Evolutionary conservation across 208 protist genomes (phyloP).

Genomic region (Ichthyophonus hoferi): DNA sequence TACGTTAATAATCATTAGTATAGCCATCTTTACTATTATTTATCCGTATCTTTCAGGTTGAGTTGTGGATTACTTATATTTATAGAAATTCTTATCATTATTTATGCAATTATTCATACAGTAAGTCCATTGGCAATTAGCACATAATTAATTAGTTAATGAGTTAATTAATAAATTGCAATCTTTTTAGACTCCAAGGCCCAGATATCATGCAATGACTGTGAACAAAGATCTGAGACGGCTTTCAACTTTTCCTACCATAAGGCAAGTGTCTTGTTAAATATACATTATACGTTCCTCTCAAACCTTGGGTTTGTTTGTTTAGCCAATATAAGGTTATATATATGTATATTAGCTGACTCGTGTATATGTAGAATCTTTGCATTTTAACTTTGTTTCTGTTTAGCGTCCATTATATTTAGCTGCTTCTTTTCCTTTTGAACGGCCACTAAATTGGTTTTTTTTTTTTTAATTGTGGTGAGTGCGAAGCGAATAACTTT

Average conservation of each 20-base stretch:
- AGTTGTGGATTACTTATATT: neutral
- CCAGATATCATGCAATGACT: conserved; percentile 44
- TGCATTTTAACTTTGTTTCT: too few relatives aligned
- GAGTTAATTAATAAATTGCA: neutral
- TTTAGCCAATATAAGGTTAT: neutral
- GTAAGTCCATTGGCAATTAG: neutral
- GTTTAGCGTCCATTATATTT: too few relatives aligned
- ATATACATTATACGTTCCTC: too few relatives aligned
- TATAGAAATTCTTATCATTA: neutral
- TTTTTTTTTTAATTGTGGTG: too few relatives aligned
- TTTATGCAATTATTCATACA: too few relatives aligned
- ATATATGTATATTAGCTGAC: neutral
- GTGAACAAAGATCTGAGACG: neutral
- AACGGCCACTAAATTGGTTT: too few relatives aligned
- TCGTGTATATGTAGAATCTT: too few relatives aligned
- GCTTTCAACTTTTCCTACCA: neutral
- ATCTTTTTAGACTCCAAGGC: neutral
- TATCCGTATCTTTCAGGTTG: neutral
- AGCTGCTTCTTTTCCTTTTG: too few relatives aligned
- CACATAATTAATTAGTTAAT: neutral
- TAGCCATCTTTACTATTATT: neutral
- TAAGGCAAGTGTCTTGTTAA: too few relatives aligned
- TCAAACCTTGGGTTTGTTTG: too few relatives aligned
- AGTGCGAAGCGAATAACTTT: too few relatives aligned
- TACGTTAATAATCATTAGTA: too few relatives aligned